Base-by-base conservation (phyloP, 179 eudicot genomes). In the Spinacia oleracea region DNA sequence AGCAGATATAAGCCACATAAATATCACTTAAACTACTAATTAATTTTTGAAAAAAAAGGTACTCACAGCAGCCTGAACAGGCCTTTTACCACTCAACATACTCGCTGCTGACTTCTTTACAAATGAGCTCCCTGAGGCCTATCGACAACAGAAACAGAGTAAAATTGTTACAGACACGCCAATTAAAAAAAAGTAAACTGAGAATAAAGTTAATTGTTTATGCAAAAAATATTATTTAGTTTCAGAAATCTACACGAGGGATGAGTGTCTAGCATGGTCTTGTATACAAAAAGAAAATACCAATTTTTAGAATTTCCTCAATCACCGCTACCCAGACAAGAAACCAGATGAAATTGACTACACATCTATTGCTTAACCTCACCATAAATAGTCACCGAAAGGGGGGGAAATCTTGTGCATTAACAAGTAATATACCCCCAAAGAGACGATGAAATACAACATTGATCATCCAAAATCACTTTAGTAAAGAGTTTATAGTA, bases 11-110 rank as follows among this genome's bases (percentile, higher is more conserved):
- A n/a, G n/a, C n/a, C n/a, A n/a, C n/a, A n/a, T n/a, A n/a, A 71
- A 31, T 53, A 40, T 51, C 9, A 73, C n/a, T 3, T 10, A 55
- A 35, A 29, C 66, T 25, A 16, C 21, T 8, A 7, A 23, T 27
- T 40, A 23, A 50, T 40, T 29, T 10, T n/a, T n/a, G n/a, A n/a
- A 23, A 43, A 73, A 63, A 62, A 42, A 72, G 73, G 50, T 70
- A 86, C 97, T 89, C 86, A 94, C 99, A 84, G 91, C 91, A 75
- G 95, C 87, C 80, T 82, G 91, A 74, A 86, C 84, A 83, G 95
- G 91, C 81, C 87, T 96, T 89, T 92, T 94, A 66, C 99, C 97
- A 84, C 97, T 96, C 42, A 96, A 87, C 99, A 96, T 92, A 85
- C 98, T 96, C 58, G 97, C 97, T 34, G 99, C 99, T 56, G 98